These are phyloP conservation scores for Sideroxylon spinosum DNA, from an alignment of 179 eudicot species.

Conservation along the genomic window DNA sequence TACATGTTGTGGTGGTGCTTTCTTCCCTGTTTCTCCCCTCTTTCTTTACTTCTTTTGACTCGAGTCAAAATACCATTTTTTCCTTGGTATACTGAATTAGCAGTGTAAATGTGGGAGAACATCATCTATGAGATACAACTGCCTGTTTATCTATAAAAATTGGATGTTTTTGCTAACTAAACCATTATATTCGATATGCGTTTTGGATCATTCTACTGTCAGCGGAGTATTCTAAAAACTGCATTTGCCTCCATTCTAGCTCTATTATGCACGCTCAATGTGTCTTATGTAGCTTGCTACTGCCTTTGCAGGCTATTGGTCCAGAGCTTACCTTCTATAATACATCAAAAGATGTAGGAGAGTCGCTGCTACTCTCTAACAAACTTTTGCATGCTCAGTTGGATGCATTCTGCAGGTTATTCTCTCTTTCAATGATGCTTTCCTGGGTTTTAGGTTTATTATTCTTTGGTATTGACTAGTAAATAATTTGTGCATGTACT, in stretches of 20 bases:
- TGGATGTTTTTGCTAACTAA: background rate
- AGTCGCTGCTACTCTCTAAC: slow-evolving; percentile 59
- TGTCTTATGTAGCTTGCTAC: slow-evolving; percentile 15
- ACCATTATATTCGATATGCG: background rate
- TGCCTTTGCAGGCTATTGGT: slow-evolving; percentile 70
- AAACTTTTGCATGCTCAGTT: slow-evolving; percentile 86
- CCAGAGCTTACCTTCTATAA: slow-evolving; percentile 95
- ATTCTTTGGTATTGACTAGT: background rate
- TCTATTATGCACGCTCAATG: background rate
- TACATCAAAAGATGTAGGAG: slow-evolving; percentile 65
- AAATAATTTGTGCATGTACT: slow-evolving; percentile 4
- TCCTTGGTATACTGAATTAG: background rate
- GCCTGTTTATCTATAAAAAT: background rate
- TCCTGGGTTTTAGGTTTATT: background rate
- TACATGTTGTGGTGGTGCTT: background rate
- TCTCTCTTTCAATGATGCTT: slow-evolving; percentile 12
- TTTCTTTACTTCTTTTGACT: background rate
- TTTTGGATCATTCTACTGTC: background rate
- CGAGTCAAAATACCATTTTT: background rate
- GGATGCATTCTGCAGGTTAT: slow-evolving; percentile 91
- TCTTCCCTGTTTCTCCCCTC: no score
- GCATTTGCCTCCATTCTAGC: slow-evolving; percentile 4
- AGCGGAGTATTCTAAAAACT: background rate
- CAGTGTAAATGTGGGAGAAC: background rate
- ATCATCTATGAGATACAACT: background rate